Evolutionary conservation across 805 yeast genomes (phyloP), one percentile per base, ranked within the genome.

Genomic region (Vanderwaltozyma tropicalis): DNA sequence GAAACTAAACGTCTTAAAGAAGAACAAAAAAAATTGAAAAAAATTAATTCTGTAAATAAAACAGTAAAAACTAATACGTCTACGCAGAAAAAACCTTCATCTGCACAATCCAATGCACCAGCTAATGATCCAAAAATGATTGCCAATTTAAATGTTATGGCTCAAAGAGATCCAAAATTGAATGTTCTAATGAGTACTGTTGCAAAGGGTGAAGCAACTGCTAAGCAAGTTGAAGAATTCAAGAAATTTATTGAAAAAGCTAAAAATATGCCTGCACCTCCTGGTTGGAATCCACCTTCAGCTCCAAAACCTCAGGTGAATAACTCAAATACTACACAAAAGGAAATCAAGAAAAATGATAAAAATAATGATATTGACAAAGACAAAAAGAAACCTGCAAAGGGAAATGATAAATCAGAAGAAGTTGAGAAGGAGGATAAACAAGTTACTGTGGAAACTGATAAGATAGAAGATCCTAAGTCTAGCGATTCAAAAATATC

Each of bases 201-300:
- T 2, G 96, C 97, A 0, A 72, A 80, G 39, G 95, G 95, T 4
- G 69, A 67, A 18, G 95, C 96, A 0, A 57, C 76, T 1, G 71
- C 74, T 5, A 77, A 71, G 6, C 89, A 86, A 55, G 80, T 89
- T 14, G 64, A 73, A 18, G 77, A 74, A 32, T 89, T 89, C 56
- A 95, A 88, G 57, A 77, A 72, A 16, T 83, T 82, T 49, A 86
- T 89, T 40, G 78, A 75, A 41, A 67, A 76, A 38, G 96, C 96
- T 0, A 71, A 81, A 43, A 75, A 71, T 21, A 79, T 80, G 87
- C 85, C 87, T 1, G 56, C 64, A 1, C 44, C 76, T 58, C 41
- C 76, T 48, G 53, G 55, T 7, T 62, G 63, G 56, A 52, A 48
- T 4, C 16, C 5, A n/a, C 29, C 29, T 27, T 27, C 16, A 5